Percentiles rank a stretch among this genome's conserved stretches.
phyloP scores from a whole-genome alignment of 2,329 filamentous ascomycete species.

The Epichloe brachyelytri region DNA sequence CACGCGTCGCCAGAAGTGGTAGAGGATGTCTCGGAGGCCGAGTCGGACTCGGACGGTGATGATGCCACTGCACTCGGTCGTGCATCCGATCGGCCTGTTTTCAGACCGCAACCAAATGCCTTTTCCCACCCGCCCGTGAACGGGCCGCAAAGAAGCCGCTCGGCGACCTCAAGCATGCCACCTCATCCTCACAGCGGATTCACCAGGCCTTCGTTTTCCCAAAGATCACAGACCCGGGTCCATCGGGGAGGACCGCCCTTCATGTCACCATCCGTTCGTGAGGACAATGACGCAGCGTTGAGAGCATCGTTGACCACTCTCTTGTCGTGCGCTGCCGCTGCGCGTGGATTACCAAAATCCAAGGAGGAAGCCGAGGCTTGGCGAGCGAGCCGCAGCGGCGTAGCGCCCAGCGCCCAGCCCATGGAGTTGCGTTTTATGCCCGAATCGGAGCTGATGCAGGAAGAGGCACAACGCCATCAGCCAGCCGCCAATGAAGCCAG shows the following conservation, averaged over 20 bases:
- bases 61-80: constrained; percentile 69
- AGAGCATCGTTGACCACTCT: constrained; percentile 89
- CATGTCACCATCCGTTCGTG: constrained; percentile 62
- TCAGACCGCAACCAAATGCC: constrained; percentile 82
- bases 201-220: constrained; percentile 35
- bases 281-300: constrained; percentile 85
- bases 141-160: constrained; percentile 34
- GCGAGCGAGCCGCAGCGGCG: constrained; percentile 20
- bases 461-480: constrained; percentile 11
- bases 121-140: constrained; percentile 69
- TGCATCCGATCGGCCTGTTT: constrained; percentile 40
- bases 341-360: constrained; percentile 63
- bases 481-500: constrained; percentile 12
- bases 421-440: constrained; percentile 47
- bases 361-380: constrained; percentile 31
- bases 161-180: constrained; percentile 34
- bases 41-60: constrained; percentile 50
- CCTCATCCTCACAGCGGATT: constrained; percentile 37
- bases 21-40: constrained; percentile 33
- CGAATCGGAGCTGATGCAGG: constrained; percentile 44
- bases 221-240: constrained; percentile 33
- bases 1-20: constrained; percentile 23
- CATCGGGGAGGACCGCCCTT: constrained; percentile 43
- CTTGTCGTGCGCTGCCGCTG: constrained; percentile 86
- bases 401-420: constrained; percentile 37